A percentile compares a stretch with the other conserved stretches of the same genome.
phyloP scores from a whole-genome alignment of 2,329 filamentous ascomycete species.

The Gremmenia infestans region DNA sequence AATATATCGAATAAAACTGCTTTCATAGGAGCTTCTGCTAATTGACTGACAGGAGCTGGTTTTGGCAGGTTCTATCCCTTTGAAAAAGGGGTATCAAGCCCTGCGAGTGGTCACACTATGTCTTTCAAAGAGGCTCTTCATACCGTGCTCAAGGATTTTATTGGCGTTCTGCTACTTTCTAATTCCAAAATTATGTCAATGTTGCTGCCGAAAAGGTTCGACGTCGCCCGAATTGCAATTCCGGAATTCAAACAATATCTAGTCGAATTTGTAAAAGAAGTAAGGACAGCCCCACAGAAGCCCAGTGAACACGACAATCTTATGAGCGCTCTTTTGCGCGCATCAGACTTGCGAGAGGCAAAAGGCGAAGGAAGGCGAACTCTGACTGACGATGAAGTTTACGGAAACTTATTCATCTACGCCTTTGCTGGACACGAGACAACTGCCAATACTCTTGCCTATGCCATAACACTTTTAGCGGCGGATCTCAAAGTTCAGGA shows the following conservation, averaged over 20 bases:
- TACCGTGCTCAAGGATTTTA: constrained; percentile 1
- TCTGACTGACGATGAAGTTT: constrained; percentile 33
- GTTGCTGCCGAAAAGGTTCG: not conserved
- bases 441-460: constrained; percentile 27
- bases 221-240: not conserved
- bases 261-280: constrained; percentile 9
- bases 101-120: constrained; percentile 10
- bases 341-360: constrained; percentile 13
- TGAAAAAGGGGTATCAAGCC: not conserved
- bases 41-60: constrained; percentile 33
- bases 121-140: constrained; percentile 11
- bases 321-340: constrained; percentile 30
- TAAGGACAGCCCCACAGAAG: constrained; percentile 16
- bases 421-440: constrained; percentile 31
- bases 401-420: constrained; percentile 31
- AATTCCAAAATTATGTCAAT: not conserved
- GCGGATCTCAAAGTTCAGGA: constrained; percentile 14
- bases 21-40: not conserved
- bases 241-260: constrained; percentile 10
- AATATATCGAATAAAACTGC: too few species aligned
- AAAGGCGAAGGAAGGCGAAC: constrained; percentile 16
- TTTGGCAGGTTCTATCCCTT: constrained; percentile 33
- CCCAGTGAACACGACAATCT: constrained; percentile 27
- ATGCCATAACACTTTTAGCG: constrained; percentile 24
- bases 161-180: not conserved